These are phyloP conservation scores for Populus alba DNA, from an alignment of 345 rosid species.

Conservation along the genomic window DNA sequence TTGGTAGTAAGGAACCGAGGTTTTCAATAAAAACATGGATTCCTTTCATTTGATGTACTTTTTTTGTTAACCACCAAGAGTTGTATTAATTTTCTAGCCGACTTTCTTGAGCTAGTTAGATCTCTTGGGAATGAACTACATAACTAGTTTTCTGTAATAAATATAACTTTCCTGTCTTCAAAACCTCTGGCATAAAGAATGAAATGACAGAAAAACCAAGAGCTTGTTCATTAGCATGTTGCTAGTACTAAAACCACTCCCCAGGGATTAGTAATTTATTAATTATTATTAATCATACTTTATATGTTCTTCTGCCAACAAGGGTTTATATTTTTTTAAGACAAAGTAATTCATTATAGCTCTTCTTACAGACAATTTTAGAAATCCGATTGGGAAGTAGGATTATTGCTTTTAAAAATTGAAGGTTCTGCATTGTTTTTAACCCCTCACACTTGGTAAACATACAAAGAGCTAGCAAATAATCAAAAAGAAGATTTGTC, in stretches of 20 bases:
- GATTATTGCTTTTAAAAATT: not conserved
- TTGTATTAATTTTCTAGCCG: slow-evolving; percentile 19
- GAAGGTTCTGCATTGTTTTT: not conserved
- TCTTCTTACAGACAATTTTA: not conserved
- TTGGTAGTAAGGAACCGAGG: slow-evolving; percentile 5
- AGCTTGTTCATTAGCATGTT: not conserved
- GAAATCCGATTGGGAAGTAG: not conserved
- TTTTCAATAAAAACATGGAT: slow-evolving; percentile 10
- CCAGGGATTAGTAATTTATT: not conserved
- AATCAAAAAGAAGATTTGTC: not conserved
- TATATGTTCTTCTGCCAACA: not conserved
- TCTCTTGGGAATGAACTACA: slow-evolving; percentile 24
- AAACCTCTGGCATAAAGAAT: not conserved
- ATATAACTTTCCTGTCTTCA: slow-evolving; percentile 20
- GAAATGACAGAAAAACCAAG: not conserved
- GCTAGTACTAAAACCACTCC: not conserved
- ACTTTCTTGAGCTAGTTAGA: slow-evolving; percentile 15
- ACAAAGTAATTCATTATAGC: not conserved
- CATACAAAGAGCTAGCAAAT: not conserved
- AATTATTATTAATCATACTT: not conserved
- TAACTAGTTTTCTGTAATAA: slow-evolving; percentile 12
- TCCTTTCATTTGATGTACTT: slow-evolving; percentile 14
- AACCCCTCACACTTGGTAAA: not conserved
- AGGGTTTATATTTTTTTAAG: not conserved
- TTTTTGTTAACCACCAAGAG: not conserved